Percentiles rank a stretch among this genome's conserved stretches.
Evolutionary conservation across 345 rosid species (phyloP).

Genomic region (Euclidium syriacum): DNA sequence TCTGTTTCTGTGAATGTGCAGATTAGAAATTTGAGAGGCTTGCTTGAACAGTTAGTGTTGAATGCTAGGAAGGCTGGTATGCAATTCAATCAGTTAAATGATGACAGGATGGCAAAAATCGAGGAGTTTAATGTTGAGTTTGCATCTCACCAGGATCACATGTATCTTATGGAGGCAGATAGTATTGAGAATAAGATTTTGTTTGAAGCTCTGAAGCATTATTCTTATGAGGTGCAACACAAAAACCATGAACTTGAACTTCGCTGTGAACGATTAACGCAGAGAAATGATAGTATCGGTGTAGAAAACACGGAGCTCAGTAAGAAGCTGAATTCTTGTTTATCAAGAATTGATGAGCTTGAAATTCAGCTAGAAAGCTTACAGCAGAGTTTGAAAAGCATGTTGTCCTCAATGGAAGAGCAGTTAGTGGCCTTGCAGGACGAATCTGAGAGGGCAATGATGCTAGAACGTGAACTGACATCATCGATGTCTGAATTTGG

Average conservation of each 20-base stretch:
- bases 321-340: conserved; percentile 37
- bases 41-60: conserved; percentile 47
- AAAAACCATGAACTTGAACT: conserved; percentile 44
- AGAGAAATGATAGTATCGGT: conserved; percentile 36
- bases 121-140: conserved; percentile 40
- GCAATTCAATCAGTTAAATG: conserved; percentile 39
- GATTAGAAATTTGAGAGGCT: conserved; percentile 44
- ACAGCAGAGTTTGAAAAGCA: conserved; percentile 43
- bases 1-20: conserved; percentile 42
- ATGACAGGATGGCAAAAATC: conserved; percentile 31
- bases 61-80: conserved; percentile 43
- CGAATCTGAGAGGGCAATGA: conserved; percentile 43
- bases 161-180: conserved; percentile 45
- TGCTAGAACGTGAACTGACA: conserved; percentile 50
- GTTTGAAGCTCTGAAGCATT: conserved; percentile 56
- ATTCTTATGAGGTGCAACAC: conserved; percentile 34
- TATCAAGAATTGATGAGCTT: conserved; percentile 42
- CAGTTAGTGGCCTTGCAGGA: conserved; percentile 54
- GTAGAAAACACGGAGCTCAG: conserved; percentile 48
- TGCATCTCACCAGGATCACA: conserved; percentile 47
- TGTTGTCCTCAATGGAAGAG: conserved; percentile 34
- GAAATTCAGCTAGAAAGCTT: conserved; percentile 53
- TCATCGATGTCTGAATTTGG: conserved; percentile 37
- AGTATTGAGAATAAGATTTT: conserved; percentile 55
- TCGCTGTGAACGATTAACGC: conserved; percentile 41